A percentile compares a stretch with the other conserved stretches of the same genome.
Conservation (phyloP, 768 basidiomycete species). For the Austroboletus festivus region DNA sequence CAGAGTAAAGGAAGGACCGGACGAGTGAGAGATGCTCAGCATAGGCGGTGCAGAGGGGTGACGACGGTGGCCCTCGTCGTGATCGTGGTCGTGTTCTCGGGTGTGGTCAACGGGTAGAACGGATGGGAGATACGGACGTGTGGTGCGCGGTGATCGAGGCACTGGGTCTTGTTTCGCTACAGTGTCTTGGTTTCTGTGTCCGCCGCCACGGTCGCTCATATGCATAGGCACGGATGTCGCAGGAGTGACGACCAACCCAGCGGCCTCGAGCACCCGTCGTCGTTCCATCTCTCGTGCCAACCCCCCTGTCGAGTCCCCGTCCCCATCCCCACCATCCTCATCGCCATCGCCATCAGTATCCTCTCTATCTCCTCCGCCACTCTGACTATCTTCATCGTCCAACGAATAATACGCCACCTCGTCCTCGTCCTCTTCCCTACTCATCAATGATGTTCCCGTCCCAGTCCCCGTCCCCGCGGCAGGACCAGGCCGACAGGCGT, state of each 20-base stretch:
- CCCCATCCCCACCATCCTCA: too few species aligned
- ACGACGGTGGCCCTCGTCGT: neutral
- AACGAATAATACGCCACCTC: slow-evolving; percentile 32
- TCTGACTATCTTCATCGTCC: slow-evolving; percentile 26
- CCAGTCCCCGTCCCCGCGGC: slow-evolving; percentile 2
- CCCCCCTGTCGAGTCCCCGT: too few species aligned
- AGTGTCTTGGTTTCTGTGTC: too few species aligned
- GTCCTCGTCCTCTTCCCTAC: slow-evolving; percentile 31
- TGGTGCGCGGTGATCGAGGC: too few species aligned
- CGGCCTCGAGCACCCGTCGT: slow-evolving; percentile 81
- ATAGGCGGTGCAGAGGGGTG: neutral
- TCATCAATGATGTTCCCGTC: slow-evolving; percentile 6
- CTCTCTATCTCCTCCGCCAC: slow-evolving; percentile 35
- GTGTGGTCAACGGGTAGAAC: neutral
- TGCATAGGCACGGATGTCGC: too few species aligned
- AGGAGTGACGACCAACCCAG: slow-evolving; percentile 73
- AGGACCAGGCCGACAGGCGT: slow-evolving; percentile 2
- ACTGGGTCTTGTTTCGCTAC: too few species aligned
- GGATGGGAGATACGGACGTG: slow-evolving; percentile 27
- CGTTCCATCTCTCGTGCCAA: slow-evolving; percentile 74
- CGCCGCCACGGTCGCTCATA: too few species aligned
- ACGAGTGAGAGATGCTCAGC: slow-evolving; percentile 15
- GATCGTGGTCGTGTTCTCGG: neutral
- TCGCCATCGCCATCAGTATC: neutral
- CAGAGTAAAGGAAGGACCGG: slow-evolving; percentile 35